phyloP scores from a whole-genome alignment of 495 filamentous ascomycete genomes.

The Aspergillus haitiensis region DNA sequence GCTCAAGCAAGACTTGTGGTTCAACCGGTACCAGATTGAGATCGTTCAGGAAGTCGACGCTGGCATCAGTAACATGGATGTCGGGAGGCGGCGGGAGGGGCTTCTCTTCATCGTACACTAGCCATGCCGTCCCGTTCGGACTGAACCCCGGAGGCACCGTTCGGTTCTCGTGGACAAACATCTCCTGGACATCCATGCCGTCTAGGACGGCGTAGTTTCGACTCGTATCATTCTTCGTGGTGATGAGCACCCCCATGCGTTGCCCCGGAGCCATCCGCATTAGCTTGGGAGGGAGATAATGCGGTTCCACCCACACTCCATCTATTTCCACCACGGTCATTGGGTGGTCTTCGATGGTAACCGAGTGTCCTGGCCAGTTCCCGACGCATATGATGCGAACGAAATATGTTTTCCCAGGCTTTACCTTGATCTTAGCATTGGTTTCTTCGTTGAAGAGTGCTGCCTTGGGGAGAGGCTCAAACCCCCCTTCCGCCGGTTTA shows the following conservation, averaged over 20 bases:
- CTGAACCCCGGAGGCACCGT: slow-evolving; percentile 46
- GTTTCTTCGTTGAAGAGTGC: slow-evolving; percentile 68
- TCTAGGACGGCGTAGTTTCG: slow-evolving; percentile 59
- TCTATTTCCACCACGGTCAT: slow-evolving; percentile 72
- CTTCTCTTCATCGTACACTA: slow-evolving; percentile 66
- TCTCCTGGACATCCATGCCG: slow-evolving; percentile 54
- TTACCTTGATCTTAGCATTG: slow-evolving; percentile 43
- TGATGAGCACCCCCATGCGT: slow-evolving; percentile 65
- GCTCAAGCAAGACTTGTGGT: slow-evolving; percentile 48
- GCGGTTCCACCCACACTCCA: slow-evolving; percentile 63
- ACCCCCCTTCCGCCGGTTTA: slow-evolving; percentile 43
- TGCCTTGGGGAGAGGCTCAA: slow-evolving; percentile 66
- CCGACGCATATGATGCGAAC: slow-evolving; percentile 69
- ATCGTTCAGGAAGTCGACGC: slow-evolving; percentile 67
- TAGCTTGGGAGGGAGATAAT: slow-evolving; percentile 50
- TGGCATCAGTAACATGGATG: slow-evolving; percentile 53
- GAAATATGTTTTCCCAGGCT: slow-evolving; percentile 58
- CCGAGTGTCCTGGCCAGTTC: slow-evolving; percentile 58
- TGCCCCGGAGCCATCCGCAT: slow-evolving; percentile 68
- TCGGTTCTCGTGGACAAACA: slow-evolving; percentile 46
- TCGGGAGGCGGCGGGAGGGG: slow-evolving; percentile 56
- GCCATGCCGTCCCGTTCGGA: slow-evolving; percentile 76
- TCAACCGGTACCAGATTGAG: slow-evolving; percentile 67
- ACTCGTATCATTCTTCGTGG: slow-evolving; percentile 51
- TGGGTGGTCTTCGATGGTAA: slow-evolving; percentile 54